phyloP scores from a whole-genome alignment of 176 grass and related monocot genomes.

The Bromus sterilis region DNA sequence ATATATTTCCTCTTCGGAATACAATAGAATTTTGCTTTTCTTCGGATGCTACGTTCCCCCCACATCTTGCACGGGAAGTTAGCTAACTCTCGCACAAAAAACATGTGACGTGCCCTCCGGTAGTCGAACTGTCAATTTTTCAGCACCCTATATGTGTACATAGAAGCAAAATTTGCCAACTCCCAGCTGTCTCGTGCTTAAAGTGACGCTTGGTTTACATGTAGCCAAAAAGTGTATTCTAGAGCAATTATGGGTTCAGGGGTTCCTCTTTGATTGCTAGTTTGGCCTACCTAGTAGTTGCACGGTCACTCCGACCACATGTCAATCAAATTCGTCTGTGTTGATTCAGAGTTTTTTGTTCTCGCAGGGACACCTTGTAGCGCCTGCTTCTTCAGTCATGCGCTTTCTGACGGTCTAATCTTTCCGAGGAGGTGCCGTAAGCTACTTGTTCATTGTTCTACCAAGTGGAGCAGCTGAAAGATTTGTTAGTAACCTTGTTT shows the following conservation, averaged over 20 bases:
- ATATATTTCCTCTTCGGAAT: neutral
- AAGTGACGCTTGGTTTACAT: slow-evolving; percentile 21
- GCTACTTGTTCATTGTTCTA: neutral
- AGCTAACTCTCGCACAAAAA: neutral
- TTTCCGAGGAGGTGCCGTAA: neutral
- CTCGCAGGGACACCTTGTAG: slow-evolving; percentile 24
- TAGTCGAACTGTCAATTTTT: neutral
- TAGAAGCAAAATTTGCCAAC: neutral
- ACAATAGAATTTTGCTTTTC: neutral
- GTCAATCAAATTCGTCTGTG: neutral
- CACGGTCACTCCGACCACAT: neutral
- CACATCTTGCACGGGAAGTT: neutral
- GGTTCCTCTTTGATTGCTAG: slow-evolving; percentile 15
- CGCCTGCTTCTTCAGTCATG: neutral
- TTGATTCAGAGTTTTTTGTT: neutral
- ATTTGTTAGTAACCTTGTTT: neutral
- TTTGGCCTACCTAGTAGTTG: slow-evolving; percentile 17
- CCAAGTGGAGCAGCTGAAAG: neutral
- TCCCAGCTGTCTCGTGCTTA: slow-evolving; percentile 18
- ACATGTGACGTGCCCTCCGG: neutral
- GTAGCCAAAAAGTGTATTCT: neutral
- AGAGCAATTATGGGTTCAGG: slow-evolving; percentile 10
- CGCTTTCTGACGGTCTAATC: neutral
- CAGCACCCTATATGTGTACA: neutral
- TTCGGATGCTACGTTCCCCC: neutral